Evolutionary conservation across 2,329 filamentous ascomycete genomes (phyloP).

Genomic region (Calonectria pteridis): DNA sequence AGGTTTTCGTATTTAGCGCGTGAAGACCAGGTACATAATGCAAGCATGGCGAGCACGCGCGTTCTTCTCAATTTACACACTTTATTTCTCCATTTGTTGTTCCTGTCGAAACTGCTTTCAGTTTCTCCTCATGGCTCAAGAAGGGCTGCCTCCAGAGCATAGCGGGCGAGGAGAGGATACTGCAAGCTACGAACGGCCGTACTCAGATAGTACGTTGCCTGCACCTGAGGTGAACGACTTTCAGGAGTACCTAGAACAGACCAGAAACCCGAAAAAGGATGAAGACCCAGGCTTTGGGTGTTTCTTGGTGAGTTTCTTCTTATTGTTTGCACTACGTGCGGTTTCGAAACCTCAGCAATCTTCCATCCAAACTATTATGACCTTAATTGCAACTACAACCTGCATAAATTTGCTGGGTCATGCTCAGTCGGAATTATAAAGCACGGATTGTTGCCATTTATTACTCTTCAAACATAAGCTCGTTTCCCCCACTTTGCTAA

Average conservation of each 20-base stretch:
- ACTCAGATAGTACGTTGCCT: too few relatives aligned
- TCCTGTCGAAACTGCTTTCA: not conserved
- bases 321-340: not conserved
- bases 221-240: not conserved
- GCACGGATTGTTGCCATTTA: not conserved
- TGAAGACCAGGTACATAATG: not conserved
- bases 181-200: not conserved
- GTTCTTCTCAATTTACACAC: not conserved
- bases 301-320: constrained; percentile 37
- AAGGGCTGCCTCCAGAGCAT: not conserved
- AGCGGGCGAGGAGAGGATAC: not conserved
- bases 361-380: not conserved
- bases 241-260: not conserved
- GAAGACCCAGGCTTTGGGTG: constrained; percentile 43
- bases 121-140: not conserved
- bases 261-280: constrained; percentile 17
- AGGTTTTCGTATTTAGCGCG: not conserved
- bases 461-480: not conserved
- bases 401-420: not conserved
- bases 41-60: not conserved
- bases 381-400: not conserved
- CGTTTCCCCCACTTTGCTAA: not conserved
- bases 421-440: not conserved
- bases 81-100: not conserved
- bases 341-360: not conserved